A percentile compares a stretch with the other conserved stretches of the same genome.
phyloP scores from a whole-genome alignment of 2,329 filamentous ascomycete species.

The Pseudogymnoascus sp. region DNA sequence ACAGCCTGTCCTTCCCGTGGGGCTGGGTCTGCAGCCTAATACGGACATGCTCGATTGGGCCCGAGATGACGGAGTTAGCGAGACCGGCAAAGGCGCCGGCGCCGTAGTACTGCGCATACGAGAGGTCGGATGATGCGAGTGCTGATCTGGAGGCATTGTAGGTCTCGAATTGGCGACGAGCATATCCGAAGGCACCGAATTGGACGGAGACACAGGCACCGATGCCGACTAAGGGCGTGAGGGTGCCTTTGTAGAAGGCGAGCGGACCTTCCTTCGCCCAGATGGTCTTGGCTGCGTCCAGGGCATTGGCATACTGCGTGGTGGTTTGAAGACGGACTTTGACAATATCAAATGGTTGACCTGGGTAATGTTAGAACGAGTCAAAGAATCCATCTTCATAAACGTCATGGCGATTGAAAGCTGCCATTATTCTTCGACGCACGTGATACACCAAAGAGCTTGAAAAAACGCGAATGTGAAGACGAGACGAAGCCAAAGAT shows the following conservation, averaged over 20 bases:
- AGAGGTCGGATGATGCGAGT: slow-evolving; percentile 42
- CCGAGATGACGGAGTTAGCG: slow-evolving; percentile 79
- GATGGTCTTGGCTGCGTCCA: slow-evolving; percentile 75
- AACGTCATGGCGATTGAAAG: slow-evolving; percentile 5
- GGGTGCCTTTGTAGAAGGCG: slow-evolving; percentile 97
- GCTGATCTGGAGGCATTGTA: slow-evolving; percentile 48
- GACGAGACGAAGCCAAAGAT: neutral
- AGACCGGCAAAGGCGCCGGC: slow-evolving; percentile 88
- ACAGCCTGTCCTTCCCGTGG: slow-evolving; percentile 70
- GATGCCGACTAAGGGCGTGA: slow-evolving; percentile 90
- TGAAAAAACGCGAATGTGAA: neutral
- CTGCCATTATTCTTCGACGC: neutral
- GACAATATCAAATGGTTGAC: slow-evolving; percentile 79
- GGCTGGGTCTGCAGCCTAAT: slow-evolving; percentile 95
- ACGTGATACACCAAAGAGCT: slow-evolving; percentile 1
- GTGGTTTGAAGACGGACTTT: slow-evolving; percentile 95
- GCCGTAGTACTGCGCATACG: slow-evolving; percentile 80
- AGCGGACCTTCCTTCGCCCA: slow-evolving; percentile 77
- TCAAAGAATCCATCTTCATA: slow-evolving; percentile 8
- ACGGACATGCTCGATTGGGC: slow-evolving; percentile 92
- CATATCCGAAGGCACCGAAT: slow-evolving; percentile 93
- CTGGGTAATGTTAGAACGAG: slow-evolving; percentile 31
- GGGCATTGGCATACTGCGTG: slow-evolving; percentile 67
- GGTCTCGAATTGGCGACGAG: slow-evolving; percentile 75
- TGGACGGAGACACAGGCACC: slow-evolving; percentile 97